Evolutionary conservation across 2,329 filamentous ascomycete species (phyloP).

Genomic region (Colletotrichum higginsianum): DNA sequence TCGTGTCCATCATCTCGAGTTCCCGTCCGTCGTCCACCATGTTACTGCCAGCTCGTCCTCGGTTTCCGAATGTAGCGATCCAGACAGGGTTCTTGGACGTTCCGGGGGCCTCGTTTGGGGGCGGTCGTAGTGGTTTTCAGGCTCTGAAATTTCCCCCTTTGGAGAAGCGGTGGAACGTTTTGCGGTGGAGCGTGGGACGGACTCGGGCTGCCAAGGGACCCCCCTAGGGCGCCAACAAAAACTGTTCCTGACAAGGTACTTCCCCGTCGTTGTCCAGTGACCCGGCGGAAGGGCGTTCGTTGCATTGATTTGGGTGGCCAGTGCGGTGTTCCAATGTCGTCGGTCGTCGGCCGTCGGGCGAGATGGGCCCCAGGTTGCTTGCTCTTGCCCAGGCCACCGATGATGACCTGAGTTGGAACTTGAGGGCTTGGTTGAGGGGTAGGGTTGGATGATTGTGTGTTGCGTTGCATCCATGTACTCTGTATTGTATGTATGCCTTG

Average conservation of each 20-base stretch:
- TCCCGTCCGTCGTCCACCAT: neutral
- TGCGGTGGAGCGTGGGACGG: slow-evolving; percentile 30
- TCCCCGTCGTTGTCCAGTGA: slow-evolving; percentile 37
- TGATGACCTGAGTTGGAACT: slow-evolving; percentile 12
- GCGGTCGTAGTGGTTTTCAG: slow-evolving; percentile 13
- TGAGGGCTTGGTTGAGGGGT: slow-evolving; percentile 16
- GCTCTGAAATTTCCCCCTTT: slow-evolving; percentile 30
- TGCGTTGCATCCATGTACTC: neutral
- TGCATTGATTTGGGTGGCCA: slow-evolving; percentile 41
- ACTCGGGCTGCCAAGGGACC: slow-evolving; percentile 25
- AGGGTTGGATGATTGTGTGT: neutral
- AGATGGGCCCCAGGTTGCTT: too few relatives aligned
- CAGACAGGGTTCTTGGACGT: slow-evolving; percentile 26
- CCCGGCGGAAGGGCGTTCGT: slow-evolving; percentile 26
- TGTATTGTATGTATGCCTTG: neutral
- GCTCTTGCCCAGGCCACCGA: slow-evolving; percentile 23
- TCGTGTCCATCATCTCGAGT: slow-evolving; percentile 11
- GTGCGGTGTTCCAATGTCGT: slow-evolving; percentile 38
- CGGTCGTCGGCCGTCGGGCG: too few relatives aligned
- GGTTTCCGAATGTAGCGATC: slow-evolving; percentile 29
- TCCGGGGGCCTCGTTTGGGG: slow-evolving; percentile 14
- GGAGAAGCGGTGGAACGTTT: slow-evolving; percentile 30
- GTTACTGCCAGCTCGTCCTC: slow-evolving; percentile 14
- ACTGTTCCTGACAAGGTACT: slow-evolving; percentile 22
- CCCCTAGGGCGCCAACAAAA: slow-evolving; percentile 9